These are phyloP conservation scores for Mimosa bimucronata DNA, from an alignment of 306 rosid species.

Conservation along the genomic window DNA sequence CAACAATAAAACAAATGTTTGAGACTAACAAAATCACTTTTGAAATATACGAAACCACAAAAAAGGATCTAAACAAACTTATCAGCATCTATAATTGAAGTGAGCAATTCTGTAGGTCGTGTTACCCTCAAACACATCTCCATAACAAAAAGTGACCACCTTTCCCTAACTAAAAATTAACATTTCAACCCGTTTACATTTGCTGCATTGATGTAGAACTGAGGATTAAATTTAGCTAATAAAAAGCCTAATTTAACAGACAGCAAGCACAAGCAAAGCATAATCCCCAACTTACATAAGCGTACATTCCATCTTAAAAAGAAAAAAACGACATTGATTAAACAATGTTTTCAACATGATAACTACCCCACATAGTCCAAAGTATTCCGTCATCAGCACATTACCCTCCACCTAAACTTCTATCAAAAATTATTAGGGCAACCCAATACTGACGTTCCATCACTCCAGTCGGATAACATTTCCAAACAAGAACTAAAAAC, in stretches of 20 bases:
- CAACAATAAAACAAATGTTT: conserved; percentile 4
- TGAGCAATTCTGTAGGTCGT: background rate
- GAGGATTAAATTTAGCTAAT: background rate
- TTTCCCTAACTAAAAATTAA: background rate
- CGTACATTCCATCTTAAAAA: background rate
- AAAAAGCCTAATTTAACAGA: background rate
- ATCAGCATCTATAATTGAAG: background rate
- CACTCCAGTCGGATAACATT: conserved; percentile 19
- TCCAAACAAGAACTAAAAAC: background rate
- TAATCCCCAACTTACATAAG: background rate
- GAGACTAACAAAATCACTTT: background rate
- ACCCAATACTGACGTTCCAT: conserved; percentile 11
- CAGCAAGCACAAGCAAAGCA: background rate
- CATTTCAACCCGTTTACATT: conserved; percentile 1
- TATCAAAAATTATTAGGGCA: background rate
- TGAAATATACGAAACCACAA: conserved; percentile 7
- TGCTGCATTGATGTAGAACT: background rate
- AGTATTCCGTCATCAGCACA: background rate
- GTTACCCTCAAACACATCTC: background rate
- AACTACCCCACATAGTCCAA: background rate
- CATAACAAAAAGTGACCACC: background rate
- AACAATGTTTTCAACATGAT: background rate
- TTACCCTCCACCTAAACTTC: background rate
- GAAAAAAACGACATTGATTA: background rate
- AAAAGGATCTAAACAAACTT: background rate